A percentile compares a stretch with the other conserved stretches of the same genome.
Conservation (phyloP, 257 asterid species). For the Avicennia marina region DNA sequence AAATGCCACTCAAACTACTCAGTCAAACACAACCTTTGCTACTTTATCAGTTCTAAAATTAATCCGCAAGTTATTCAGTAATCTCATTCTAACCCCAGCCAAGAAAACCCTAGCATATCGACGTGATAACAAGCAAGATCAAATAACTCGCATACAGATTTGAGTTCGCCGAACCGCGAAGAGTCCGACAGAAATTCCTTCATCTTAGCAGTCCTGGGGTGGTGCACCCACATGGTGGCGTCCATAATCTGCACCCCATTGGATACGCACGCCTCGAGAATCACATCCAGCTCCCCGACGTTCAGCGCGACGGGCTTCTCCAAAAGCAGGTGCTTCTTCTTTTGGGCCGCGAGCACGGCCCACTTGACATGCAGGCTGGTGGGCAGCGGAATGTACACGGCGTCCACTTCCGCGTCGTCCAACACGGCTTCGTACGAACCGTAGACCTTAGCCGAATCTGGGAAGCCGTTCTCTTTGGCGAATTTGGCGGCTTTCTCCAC, state of each 20-base stretch:
- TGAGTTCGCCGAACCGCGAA: slow-evolving; percentile 49
- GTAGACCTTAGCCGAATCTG: slow-evolving; percentile 44
- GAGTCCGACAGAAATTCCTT: slow-evolving; percentile 45
- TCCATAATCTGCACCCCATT: slow-evolving; percentile 78
- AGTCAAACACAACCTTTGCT: background rate
- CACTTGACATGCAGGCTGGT: slow-evolving; percentile 67
- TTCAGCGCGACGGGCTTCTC: slow-evolving; percentile 75
- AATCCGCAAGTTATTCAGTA: no score
- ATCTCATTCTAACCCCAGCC: background rate
- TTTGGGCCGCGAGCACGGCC: slow-evolving; percentile 70
- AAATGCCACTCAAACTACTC: background rate
- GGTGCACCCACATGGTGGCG: slow-evolving; percentile 83
- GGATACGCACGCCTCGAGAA: slow-evolving; percentile 60
- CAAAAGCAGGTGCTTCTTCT: slow-evolving; percentile 61
- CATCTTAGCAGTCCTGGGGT: slow-evolving; percentile 70
- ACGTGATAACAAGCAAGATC: background rate
- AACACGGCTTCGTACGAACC: slow-evolving; percentile 59
- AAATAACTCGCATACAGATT: slow-evolving; percentile 34
- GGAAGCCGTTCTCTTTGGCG: slow-evolving; percentile 49
- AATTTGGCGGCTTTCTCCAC: slow-evolving; percentile 48
- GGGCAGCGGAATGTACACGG: slow-evolving; percentile 63
- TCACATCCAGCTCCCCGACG: slow-evolving; percentile 45
- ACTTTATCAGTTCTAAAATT: background rate
- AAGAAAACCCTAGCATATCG: slow-evolving; percentile 1
- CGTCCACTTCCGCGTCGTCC: slow-evolving; percentile 67